Evolutionary conservation across 2,329 filamentous ascomycete genomes (phyloP), one percentile per base, ranked within the genome.

Genomic region (Fusarium torreyae): DNA sequence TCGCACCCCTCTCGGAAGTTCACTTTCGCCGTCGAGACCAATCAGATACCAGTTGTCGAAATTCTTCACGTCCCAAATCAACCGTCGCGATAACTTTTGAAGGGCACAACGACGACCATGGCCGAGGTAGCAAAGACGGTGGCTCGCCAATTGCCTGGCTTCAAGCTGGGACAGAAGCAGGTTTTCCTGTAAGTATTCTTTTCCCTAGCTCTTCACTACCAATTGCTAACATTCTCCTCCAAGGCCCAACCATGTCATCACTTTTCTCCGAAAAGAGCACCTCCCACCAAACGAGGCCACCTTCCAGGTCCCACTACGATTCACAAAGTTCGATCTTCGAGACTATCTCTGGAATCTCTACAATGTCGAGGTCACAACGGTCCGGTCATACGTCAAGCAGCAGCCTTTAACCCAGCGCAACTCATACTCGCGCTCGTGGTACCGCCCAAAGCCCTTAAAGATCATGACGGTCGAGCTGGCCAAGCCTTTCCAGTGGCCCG

Each of bases 291-390:
- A 90, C 79, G 94, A 93, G 79, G 96, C 95, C 68, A 91, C 90
- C 75, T 99, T 99, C 88, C 87, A 91, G 76, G 95, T 98, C 33
- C 96, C 96, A 13, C 87, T 98, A 74, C 90, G 88, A 74, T 94
- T 98, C 86, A 97, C 94, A 86, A 99, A 99, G 83, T 91, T 98
- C 81, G 96, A 99, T 80, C 84, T 99, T 42, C 93, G 94, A 80
- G 94, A 98, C 84, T 99, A 98, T 84, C 91, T 99, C 66, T 92
- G 89, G 83, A 90, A 97, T 80, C 88, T 88, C 43, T 99, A 99
- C 85, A 86, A 87, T 64, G 90, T 98, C 66, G 87, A 90, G 69
- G 88, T 91, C 55, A 83, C 88, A 53, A 85, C 85, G 70, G 89
- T 98, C 66, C 92, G 95, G 66, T 94, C 92, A 54, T 95, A 77